Conservation (phyloP, 2,329 filamentous ascomycete species). For the Trichoderma arundinaceum region DNA sequence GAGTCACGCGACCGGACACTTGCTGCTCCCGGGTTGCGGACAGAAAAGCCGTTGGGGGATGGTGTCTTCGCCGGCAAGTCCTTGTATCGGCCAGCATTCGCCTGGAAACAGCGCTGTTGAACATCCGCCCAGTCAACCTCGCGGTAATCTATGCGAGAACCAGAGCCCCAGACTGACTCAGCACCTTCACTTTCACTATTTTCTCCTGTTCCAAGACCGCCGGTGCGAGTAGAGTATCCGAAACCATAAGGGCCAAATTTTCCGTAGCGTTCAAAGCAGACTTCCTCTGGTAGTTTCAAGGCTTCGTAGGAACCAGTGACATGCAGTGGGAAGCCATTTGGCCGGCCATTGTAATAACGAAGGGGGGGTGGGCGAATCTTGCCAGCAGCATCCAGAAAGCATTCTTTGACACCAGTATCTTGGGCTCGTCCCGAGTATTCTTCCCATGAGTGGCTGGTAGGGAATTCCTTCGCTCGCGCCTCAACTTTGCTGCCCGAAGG, state of each 20-base stretch:
- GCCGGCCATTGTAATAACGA: constrained; percentile 76
- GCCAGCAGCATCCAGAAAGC: constrained; percentile 74
- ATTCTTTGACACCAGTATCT: constrained; percentile 66
- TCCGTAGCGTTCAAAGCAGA: constrained; percentile 93
- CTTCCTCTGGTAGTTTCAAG: constrained; percentile 77
- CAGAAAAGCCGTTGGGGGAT: constrained; percentile 58
- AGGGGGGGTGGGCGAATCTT: constrained; percentile 71
- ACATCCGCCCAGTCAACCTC: constrained; percentile 78
- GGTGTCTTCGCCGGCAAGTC: constrained; percentile 48
- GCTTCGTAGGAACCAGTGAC: constrained; percentile 86
- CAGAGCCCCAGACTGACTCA: constrained; percentile 76
- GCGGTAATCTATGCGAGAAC: constrained; percentile 76
- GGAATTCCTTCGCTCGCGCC: constrained; percentile 35
- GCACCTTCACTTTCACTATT: constrained; percentile 81
- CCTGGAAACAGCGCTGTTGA: constrained; percentile 73
- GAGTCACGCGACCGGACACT: constrained; percentile 5
- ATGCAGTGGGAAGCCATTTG: constrained; percentile 82
- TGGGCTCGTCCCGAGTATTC: constrained; percentile 48
- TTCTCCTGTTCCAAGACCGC: constrained; percentile 84
- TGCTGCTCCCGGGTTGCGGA: constrained; percentile 36
- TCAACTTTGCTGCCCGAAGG: constrained; percentile 27
- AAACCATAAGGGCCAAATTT: constrained; percentile 87
- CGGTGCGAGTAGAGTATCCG: constrained; percentile 78
- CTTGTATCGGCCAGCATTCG: constrained; percentile 74
- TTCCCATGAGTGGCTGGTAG: constrained; percentile 45